Percentiles rank a stretch among this genome's conserved stretches.
phyloP scores from a whole-genome alignment of 2,329 filamentous ascomycete genomes.

The Fusarium cyanostomum region DNA sequence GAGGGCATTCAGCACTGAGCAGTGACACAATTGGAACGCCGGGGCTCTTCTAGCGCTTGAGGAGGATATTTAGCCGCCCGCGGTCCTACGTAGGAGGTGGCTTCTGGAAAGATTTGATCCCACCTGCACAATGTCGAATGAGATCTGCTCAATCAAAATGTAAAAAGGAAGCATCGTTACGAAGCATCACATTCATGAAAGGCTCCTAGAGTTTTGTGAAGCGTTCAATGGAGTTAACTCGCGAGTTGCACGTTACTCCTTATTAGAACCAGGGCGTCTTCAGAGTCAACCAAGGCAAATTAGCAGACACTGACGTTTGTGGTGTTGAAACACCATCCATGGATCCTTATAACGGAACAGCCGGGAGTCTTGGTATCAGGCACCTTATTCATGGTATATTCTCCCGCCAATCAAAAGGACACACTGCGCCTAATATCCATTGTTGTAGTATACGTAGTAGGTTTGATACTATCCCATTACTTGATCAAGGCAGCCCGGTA shows the following conservation, averaged over 20 bases:
- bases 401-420: not conserved
- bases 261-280: not conserved
- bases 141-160: not conserved
- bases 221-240: not conserved
- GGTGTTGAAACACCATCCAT: not conserved
- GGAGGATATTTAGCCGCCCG: constrained; percentile 5
- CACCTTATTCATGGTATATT: constrained; percentile 1
- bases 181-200: not conserved
- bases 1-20: constrained; percentile 7
- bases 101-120: constrained; percentile 30
- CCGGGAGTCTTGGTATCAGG: constrained; percentile 5
- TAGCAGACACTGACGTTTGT: constrained; percentile 4
- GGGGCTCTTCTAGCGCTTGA: not conserved
- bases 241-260: not conserved
- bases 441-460: not conserved
- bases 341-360: not conserved
- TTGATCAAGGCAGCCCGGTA: no score
- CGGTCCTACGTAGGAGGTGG: constrained; percentile 5
- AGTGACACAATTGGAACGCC: constrained; percentile 16
- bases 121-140: constrained; percentile 3
- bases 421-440: not conserved
- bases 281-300: not conserved
- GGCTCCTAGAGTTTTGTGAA: not conserved
- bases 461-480: no score
- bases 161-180: not conserved